phyloP scores from a whole-genome alignment of 2,329 filamentous ascomycete species.

The Ascochyta lentis region DNA sequence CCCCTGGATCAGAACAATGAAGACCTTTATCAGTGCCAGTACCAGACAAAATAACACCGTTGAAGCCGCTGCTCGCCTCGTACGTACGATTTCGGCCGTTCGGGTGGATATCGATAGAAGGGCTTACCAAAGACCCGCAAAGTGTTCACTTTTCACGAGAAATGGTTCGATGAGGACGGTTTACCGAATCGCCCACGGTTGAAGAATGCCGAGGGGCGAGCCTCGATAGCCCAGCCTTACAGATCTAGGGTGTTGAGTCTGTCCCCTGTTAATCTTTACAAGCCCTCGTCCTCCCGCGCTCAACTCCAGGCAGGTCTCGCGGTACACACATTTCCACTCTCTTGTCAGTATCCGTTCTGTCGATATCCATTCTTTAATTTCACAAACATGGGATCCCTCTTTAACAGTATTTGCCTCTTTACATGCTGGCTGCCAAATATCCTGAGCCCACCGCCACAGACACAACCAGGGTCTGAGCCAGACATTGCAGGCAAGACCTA shows the following conservation, averaged over 20 bases:
- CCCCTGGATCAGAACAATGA: constrained; percentile 4
- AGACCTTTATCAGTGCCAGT: background rate
- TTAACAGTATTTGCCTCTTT: constrained; percentile 23
- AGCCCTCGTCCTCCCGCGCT: background rate
- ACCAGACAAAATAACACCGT: background rate
- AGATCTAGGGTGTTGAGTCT: background rate
- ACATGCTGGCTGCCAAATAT: constrained; percentile 25
- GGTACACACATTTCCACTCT: constrained; percentile 9
- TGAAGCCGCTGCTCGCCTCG: background rate
- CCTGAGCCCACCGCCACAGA: background rate
- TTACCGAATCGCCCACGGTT: background rate
- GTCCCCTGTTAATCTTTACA: constrained; percentile 4
- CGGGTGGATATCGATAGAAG: constrained; percentile 7
- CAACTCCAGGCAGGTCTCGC: constrained; percentile 3
- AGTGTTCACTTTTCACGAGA: background rate
- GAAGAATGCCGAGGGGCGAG: background rate
- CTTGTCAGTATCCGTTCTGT: background rate
- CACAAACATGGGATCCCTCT: constrained; percentile 18
- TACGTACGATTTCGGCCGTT: background rate
- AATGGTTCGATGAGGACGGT: constrained; percentile 1
- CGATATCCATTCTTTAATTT: constrained; percentile 1
- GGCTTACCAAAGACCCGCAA: background rate
- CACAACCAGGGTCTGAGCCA: constrained; percentile 12
- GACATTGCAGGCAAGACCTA: constrained; percentile 30
- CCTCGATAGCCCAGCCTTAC: constrained; percentile 1